These are phyloP conservation scores for Lomentospora prolificans DNA, from an alignment of 2,329 filamentous ascomycete species.

Conservation along the genomic window DNA sequence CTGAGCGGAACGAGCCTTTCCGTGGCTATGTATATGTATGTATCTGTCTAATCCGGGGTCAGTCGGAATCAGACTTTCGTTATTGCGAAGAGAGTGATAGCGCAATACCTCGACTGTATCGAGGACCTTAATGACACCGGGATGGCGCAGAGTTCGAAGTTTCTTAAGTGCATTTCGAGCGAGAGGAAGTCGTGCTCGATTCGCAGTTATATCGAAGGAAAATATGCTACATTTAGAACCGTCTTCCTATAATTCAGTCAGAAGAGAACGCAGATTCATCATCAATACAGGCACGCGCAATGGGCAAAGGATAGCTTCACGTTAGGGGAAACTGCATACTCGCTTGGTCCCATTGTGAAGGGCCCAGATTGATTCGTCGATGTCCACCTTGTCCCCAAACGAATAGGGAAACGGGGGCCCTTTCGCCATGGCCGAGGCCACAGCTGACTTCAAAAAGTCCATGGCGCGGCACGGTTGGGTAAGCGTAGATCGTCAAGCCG, in stretches of 20 bases:
- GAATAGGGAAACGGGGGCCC: constrained; percentile 87
- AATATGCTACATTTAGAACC: constrained; percentile 93
- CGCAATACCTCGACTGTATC: constrained; percentile 89
- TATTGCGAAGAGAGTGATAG: too few relatives aligned
- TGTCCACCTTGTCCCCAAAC: constrained; percentile 85
- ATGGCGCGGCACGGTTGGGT: constrained; percentile 37
- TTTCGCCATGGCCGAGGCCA: constrained; percentile 92
- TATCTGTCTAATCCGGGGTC: constrained; percentile 58
- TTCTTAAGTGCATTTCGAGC: constrained; percentile 93
- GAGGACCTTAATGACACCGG: constrained; percentile 85
- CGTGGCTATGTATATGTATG: constrained; percentile 92
- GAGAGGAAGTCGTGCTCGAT: constrained; percentile 71
- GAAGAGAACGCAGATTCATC: background rate
- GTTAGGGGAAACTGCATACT: constrained; percentile 36
- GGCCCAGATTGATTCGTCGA: constrained; percentile 93
- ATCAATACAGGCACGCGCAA: background rate
- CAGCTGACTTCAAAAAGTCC: constrained; percentile 97
- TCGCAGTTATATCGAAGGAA: constrained; percentile 78
- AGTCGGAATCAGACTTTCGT: background rate
- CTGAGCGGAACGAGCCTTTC: constrained; percentile 78
- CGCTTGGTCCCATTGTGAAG: constrained; percentile 88
- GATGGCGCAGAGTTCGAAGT: constrained; percentile 83
- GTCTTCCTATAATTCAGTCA: constrained; percentile 58
- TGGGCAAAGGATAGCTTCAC: background rate
- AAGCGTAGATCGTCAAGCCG: background rate